Evolutionary conservation across 805 yeast species (phyloP).

Genomic region (Hyphopichia homilentoma): DNA sequence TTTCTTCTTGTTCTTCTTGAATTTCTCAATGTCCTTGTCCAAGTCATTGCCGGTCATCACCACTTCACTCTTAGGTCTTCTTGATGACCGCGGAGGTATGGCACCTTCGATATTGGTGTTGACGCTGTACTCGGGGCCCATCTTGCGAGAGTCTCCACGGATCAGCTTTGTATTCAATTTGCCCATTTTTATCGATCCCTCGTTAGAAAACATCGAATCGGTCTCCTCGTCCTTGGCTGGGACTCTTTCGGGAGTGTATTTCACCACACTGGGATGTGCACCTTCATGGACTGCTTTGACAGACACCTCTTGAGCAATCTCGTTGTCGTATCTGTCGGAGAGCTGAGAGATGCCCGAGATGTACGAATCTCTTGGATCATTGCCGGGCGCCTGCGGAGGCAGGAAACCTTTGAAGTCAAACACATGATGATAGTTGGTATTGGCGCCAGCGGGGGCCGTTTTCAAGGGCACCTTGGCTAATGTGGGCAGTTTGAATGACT

Average conservation of each 20-base stretch:
- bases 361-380: conserved; percentile 12
- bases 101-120: conserved; percentile 33
- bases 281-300: conserved; percentile 16
- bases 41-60: conserved; percentile 6
- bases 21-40: conserved; percentile 6
- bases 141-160: background rate
- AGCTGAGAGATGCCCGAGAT: conserved; percentile 18
- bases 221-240: conserved; percentile 5
- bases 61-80: conserved; percentile 33
- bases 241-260: background rate
- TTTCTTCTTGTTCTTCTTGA: conserved; percentile 2
- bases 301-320: conserved; percentile 19
- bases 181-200: conserved; percentile 9
- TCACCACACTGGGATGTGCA: conserved; percentile 3
- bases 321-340: conserved; percentile 14
- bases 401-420: conserved; percentile 7
- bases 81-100: conserved; percentile 36
- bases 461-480: background rate
- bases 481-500: too few relatives aligned
- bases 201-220: conserved; percentile 4
- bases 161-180: conserved; percentile 8
- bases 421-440: too few relatives aligned
- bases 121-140: conserved; percentile 26
- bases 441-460: too few relatives aligned
- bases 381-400: conserved; percentile 2